Conservation (phyloP, 495 filamentous ascomycete species). For the Neurospora sp. region DNA sequence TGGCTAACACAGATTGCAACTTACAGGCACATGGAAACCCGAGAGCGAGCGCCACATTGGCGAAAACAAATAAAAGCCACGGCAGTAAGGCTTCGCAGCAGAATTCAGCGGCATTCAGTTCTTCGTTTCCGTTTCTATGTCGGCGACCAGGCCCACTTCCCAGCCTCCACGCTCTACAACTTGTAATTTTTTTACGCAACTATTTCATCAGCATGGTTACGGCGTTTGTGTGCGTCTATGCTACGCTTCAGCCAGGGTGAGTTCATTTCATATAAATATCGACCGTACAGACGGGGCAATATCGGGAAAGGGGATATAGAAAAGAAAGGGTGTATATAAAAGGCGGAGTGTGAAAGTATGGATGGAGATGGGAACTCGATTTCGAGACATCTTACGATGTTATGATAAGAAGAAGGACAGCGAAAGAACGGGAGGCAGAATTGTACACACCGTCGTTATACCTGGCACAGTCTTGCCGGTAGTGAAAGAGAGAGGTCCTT, state of each 20-base stretch:
- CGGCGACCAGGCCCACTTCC: neutral
- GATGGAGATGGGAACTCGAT: neutral
- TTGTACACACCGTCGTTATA: neutral
- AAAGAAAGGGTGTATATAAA: neutral
- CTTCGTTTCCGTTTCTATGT: neutral
- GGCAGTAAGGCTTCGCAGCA: neutral
- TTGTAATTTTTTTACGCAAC: neutral
- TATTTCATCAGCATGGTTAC: neutral
- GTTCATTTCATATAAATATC: neutral
- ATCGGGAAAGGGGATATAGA: neutral
- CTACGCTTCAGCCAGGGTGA: neutral
- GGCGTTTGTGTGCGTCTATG: neutral
- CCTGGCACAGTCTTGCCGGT: neutral
- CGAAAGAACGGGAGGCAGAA: neutral
- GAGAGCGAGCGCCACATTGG: slow-evolving; percentile 55
- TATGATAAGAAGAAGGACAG: neutral
- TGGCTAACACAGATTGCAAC: slow-evolving; percentile 10
- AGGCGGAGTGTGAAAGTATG: neutral
- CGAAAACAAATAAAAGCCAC: slow-evolving; percentile 16
- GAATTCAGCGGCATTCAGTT: neutral
- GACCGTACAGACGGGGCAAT: neutral
- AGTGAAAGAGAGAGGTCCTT: neutral
- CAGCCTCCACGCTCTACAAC: neutral
- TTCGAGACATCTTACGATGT: neutral
- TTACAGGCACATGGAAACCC: slow-evolving; percentile 68